phyloP scores from a whole-genome alignment of 2,329 filamentous ascomycete genomes.

The Dryadomyces sulphureus region DNA sequence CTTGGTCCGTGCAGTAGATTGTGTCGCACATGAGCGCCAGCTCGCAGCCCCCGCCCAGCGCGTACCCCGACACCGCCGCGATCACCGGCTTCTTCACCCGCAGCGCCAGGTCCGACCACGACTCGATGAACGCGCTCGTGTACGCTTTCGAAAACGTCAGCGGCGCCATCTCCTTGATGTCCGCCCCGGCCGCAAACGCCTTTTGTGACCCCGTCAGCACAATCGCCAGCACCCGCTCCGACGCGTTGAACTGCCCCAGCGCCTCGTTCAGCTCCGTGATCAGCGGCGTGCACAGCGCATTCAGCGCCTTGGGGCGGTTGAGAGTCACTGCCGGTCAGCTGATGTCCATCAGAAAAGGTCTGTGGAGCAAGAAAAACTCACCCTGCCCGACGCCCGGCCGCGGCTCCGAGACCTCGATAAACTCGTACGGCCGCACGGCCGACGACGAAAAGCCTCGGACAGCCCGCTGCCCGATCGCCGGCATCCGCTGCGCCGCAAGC shows the following conservation, averaged over 20 bases:
- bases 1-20: conserved; percentile 71
- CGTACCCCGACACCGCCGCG: conserved; percentile 85
- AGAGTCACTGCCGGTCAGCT: conserved; percentile 55
- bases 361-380: conserved; percentile 23
- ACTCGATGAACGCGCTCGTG: conserved; percentile 82
- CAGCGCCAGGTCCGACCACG: conserved; percentile 76
- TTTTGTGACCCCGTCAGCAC: conserved; percentile 78
- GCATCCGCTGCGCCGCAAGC: conserved; percentile 39
- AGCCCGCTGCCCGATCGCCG: conserved; percentile 36
- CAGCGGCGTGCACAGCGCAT: conserved; percentile 81
- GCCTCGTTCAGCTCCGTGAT: conserved; percentile 81
- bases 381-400: conserved; percentile 83
- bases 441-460: conserved; percentile 36
- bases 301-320: conserved; percentile 88
- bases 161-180: conserved; percentile 98
- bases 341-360: background rate
- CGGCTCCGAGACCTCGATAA: conserved; percentile 67
- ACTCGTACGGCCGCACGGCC: conserved; percentile 47
- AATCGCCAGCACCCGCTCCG: conserved; percentile 58
- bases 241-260: conserved; percentile 53
- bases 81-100: conserved; percentile 88
- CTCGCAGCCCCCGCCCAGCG: conserved; percentile 89
- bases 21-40: conserved; percentile 96
- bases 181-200: conserved; percentile 88
- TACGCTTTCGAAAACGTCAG: conserved; percentile 83